Evolutionary conservation across 2,329 filamentous ascomycete genomes (phyloP), one percentile per base, ranked within the genome.

Genomic region (Cryphonectria japonica): DNA sequence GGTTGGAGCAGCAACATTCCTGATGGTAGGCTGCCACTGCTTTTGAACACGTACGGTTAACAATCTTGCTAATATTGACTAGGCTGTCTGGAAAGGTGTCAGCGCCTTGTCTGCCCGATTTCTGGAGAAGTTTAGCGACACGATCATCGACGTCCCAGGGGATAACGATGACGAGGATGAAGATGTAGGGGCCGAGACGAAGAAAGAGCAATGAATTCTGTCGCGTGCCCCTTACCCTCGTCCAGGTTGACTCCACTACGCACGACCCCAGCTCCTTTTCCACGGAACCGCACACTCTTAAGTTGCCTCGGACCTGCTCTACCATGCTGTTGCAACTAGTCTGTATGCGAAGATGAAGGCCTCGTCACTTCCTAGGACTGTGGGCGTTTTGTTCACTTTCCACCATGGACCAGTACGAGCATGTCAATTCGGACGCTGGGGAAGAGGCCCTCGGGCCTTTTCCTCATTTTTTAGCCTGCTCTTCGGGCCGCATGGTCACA

Each of bases 311-410:
- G 88, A 89, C 83, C 80, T 85, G 85, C 86, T 88, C 84, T 84
- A 87, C 92, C 88, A 88, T 95, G 91, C 90, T 89, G 89, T 94
- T 93, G 90, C 92, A 91, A 96, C 95, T 91, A 96, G 94, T 97
- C 94, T 93, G 89, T 91, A 92, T 97, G 60, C 94, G 93, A 86
- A 97, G 86, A 97, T 87, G 71, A 82, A 77, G 77, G 80, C 83
- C 81, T 81, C 80, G 76, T 76, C 78, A 78, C 76, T 76, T 80
- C 82, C 81, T 79, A 81, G 82, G 80, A 78, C 77, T 72, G 75
- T 76, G 75, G 76, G 81, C 87, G 87, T 89, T 85, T 88, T 89
- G 87, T 77, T 74, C 69, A 72, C 72, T 72, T 74, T 75, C 73
- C 75, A 71, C 65, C 68, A 70, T 71, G 75, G 81, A 79, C 75